Base-by-base conservation (phyloP, 2,329 filamentous ascomycete species). In the Trichoderma breve region DNA sequence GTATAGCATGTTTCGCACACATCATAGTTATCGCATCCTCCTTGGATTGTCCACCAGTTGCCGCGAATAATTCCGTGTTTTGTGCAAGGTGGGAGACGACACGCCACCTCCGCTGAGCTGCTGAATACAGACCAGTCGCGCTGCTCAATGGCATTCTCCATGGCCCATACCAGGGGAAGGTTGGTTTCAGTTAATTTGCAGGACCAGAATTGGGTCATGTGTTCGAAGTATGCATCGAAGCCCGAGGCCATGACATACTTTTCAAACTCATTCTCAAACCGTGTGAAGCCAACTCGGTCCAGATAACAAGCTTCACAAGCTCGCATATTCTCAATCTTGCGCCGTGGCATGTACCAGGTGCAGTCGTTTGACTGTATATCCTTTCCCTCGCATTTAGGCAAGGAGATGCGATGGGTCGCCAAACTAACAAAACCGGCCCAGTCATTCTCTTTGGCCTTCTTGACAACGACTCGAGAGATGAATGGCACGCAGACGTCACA, bases 291-390 rank as follows among this genome's bases (percentile, higher is more conserved):
- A 6, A 82, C n/a, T 14, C 76, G 78, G 21, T 82, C 81, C 12
- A 82, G 70, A 70, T 79, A 82, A 26, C 81, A 83, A 1, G 78
- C 71, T 58, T 82, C 79, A 65, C 82, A 83, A 0, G 80, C 73
- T 4, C 73, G 72, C 57, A 82, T 57, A 1, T 75, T 73, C 1
- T 78, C 72, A 3, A 81, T 76, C 11, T 63, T 72, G 1, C 74
- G 75, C 0, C 77, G 75, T 0, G 77, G 74, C 0, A 75, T 47
- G 32, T 77, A 77, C 80, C 80, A 82, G 6, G 72, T 76, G 0
- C 75, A 73, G 2, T 71, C 73, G 12, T 76, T 76, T 1, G 76
- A 71, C 18, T 74, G 72, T 0, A 77, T 71, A 0, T 74, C 72
- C n/a, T 75, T 73, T 15, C 76, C 79, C 9, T 82, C 79, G 21